Base-by-base conservation (phyloP, 495 filamentous ascomycete species). In the Extremus antarcticus region DNA sequence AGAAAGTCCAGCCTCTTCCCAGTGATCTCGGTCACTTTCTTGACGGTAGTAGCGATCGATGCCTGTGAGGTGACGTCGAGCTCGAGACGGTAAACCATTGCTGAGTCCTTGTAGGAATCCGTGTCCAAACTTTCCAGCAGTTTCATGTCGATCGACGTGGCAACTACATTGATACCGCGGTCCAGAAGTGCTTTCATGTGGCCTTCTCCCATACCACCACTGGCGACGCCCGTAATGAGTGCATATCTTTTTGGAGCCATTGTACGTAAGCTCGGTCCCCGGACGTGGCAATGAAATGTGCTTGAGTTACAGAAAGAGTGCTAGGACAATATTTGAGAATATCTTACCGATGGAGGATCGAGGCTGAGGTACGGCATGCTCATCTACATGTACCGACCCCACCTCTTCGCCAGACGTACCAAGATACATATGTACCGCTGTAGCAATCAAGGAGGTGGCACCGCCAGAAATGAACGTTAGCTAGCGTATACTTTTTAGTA, bases 1-100 rank as follows among this genome's bases (percentile, higher is more conserved):
- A 45, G 41, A 45, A 45, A 75, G 63, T 85, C 78, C 19, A 87
- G 69, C 50, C 63, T 76, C 15, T 78, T 79, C 47, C 72, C 73
- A 0, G 78, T 83, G 25, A 47, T 38, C 11, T 16, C 15, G 7
- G 3, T 13, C 46, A 29, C 24, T 17, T 17, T 3, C 24, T 45
- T n/a, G 7, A 45, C 41, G 19, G 41, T 21, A 45, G 16, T 17
- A 7, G 41, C 41, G 24, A 49, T 49, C 15, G 46, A 49, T 10
- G 3, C 24, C 11, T 16, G 7, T 16, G 21, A 49, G 8, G 46
- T 25, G 3, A 49, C 46, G 17, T 49, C 46, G 13, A 49, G 46
- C 24, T 49, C 46, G 19, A 49, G 46, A 3, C 20, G 4, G 23
- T 7, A 16, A 3, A 25, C 15, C 8, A 22, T 3, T n/a, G 41